Evolutionary conservation across 768 basidiomycete genomes (phyloP), one percentile per base, ranked within the genome.

Genomic region (Floccularia luteovirens): DNA sequence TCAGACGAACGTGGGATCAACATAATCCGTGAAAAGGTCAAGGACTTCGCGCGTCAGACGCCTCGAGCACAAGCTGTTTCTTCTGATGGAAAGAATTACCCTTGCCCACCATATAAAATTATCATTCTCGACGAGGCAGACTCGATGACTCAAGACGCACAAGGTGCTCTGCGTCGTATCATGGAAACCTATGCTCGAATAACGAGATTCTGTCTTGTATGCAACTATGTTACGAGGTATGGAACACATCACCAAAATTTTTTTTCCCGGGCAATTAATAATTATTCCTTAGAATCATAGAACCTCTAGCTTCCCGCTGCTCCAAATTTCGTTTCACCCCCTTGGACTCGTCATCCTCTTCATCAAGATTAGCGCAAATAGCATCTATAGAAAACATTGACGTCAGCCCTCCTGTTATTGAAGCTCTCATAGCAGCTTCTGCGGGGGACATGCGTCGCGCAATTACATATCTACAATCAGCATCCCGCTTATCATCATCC

Each of bases 91-190:
- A 86, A 86, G 54, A 74, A 69, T 31, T 98, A 97, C 55, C 94
- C 93, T 31, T 94, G 89, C 57, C 96, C 96, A 11, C 96, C 96
- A 0, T 99, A 90, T 70, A 99, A 99, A 59, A 94, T 99, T 48
- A 85, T 99, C 55, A 98, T 99, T 46, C 77, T 99, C 19, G 96
- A 99, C 52, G 96, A 99, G 63, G 96, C 96, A 16, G 96, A 99
- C 59, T 94, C 91, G 4, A 99, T 99, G 96, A 99, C 96, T 4
- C 94, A 98, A 63, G 96, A 99, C 56, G 96, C 96, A 3, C 96
- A 99, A 59, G 92, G 86, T 24, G 96, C 96, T 0, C 68, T 99
- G 28, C 74, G 96, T 30, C 78, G 96, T n/a, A 98, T 98, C 57
- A 99, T 99, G 96, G 96, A 99, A 62, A 93, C 82, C n/a, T 92